Evolutionary conservation across 2,329 filamentous ascomycete species (phyloP), one percentile per base, ranked within the genome.

Genomic region (Helminthosporium solani): DNA sequence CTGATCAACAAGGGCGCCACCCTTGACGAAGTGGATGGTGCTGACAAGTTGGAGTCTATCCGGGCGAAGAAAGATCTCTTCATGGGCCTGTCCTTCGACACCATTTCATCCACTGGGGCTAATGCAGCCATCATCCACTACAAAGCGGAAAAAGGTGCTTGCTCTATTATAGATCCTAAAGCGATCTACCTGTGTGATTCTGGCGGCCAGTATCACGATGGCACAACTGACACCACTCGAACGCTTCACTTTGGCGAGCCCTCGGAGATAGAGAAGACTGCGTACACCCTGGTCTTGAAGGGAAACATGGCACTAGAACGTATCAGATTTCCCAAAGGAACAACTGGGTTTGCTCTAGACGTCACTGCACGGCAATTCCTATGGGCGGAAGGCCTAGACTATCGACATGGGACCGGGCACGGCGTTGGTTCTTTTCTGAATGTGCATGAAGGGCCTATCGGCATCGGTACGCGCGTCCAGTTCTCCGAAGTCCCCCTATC

Each of bases 51-150:
- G 2, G 90, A 96, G 68, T 78, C 82, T 50, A 76, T 90, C 39
- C 83, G 90, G 45, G 79, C 81, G 28, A 83, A 82, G 63, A 78
- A 84, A 46, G 75, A 90, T 47, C 78, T 88, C 53, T 99, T 91
- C 67, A 88, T 88, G 40, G 94, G 94, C 5, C 78, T 97, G 14
- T 96, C 91, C 0, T 99, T 99, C 64, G 85, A 90, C 56, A 97
- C 94, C 2, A 99, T 99, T 50, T 97, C 92, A 0, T 95, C 91
- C 0, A 96, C 90, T 0, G 94, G 94, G 2, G 75, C 92, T 2
- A 96, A 94, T 67, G 94, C 90, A 47, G 94, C 94, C 4, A 82
- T 99, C 11, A 99, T 99, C 47, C 94, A 99, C 68, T 99, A 99
- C 76, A 88, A 66, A 16, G 28, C 94, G 0, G 88, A 96, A 64